phyloP scores from a whole-genome alignment of 768 basidiomycete genomes.

The Baorangia bicolor region DNA sequence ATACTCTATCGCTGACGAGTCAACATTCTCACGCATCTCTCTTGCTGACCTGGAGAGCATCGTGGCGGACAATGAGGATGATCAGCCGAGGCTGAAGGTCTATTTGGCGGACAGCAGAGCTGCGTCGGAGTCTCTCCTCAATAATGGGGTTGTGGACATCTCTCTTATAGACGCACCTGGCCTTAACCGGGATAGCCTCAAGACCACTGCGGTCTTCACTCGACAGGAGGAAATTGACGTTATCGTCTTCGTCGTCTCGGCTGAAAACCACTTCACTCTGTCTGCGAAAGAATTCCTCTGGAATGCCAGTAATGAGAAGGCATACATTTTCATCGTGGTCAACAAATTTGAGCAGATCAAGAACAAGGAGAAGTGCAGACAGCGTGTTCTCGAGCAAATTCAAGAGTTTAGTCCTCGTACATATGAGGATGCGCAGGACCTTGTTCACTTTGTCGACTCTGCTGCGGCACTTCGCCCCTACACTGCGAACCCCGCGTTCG shows the following conservation, averaged over 20 bases:
- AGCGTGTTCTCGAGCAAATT: conserved; percentile 91
- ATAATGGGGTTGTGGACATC: conserved; percentile 95
- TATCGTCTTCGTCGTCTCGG: conserved; percentile 95
- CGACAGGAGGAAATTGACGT: conserved; percentile 99
- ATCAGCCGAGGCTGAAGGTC: conserved; percentile 74
- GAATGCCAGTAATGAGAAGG: conserved; percentile 95
- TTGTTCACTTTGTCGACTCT: conserved; percentile 98
- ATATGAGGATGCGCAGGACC: conserved; percentile 84
- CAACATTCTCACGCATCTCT: conserved; percentile 69
- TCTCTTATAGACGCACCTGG: conserved; percentile 98
- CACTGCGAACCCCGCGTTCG: conserved; percentile 69
- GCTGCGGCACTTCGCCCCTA: conserved; percentile 67
- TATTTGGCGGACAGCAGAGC: conserved; percentile 83
- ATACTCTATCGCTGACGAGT: conserved; percentile 70
- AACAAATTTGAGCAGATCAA: conserved; percentile 97
- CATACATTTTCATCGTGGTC: conserved; percentile 96
- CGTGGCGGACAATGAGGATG: conserved; percentile 56
- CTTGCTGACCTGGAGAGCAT: conserved; percentile 77
- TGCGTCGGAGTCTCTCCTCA: conserved; percentile 80
- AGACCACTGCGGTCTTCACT: conserved; percentile 93
- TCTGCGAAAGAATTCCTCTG: conserved; percentile 92
- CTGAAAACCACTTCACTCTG: conserved; percentile 97
- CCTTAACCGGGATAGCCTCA: conserved; percentile 90
- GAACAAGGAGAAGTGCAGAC: conserved; percentile 91
- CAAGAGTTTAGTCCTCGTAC: conserved; percentile 89